Evolutionary conservation across 2,329 filamentous ascomycete genomes (phyloP), one percentile per base, ranked within the genome.

Genomic region (Colletotrichum tabaci): DNA sequence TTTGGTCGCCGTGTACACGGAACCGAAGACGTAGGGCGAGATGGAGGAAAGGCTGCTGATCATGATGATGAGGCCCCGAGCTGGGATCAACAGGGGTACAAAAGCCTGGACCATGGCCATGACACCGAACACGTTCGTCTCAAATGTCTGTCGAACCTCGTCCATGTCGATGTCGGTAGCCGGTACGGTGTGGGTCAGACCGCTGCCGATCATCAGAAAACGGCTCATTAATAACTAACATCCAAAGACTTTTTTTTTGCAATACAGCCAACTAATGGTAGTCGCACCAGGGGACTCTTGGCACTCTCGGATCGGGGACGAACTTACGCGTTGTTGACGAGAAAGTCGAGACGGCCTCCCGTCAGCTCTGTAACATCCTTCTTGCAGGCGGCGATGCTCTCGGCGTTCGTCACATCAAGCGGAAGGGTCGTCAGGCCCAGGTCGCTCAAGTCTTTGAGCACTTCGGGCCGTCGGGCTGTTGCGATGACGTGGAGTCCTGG

Each of bases 311-410:
- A 10, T 4, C 15, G 23, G 26, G 21, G 40, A 46, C 26, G n/a
- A 50, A n/a, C 18, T 72, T 74, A 89, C 87, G 88, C 88, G 72
- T 90, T 90, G 79, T 90, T 90, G 60, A 90, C 84, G 21, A 90
- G 86, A 56, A 90, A 84, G 74, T 90, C 88, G 6, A 90, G 84
- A 57, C 80, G 85, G 16, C 88, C 88, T 10, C 83, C 83, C 2
- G 87, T 89, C 57, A 89, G 78, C 15, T 82, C 77, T 13, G 80
- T 75, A 15, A 90, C 85, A 62, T 86, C 81, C 3, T 80, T 80
- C 66, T 84, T 85, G 75, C 86, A 87, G 52, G 78, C 77, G 21
- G 81, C 82, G 77, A 90, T 87, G 74, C 87, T 89, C 30, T 84
- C 82, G 21, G 80, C 76, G 23, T 84, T 82, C 38, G 87, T 89